A percentile compares a stretch with the other conserved stretches of the same genome.
Evolutionary conservation across 1,284 basidiomycete genomes (phyloP).

Genomic region (Tranzscheliella williamsii): DNA sequence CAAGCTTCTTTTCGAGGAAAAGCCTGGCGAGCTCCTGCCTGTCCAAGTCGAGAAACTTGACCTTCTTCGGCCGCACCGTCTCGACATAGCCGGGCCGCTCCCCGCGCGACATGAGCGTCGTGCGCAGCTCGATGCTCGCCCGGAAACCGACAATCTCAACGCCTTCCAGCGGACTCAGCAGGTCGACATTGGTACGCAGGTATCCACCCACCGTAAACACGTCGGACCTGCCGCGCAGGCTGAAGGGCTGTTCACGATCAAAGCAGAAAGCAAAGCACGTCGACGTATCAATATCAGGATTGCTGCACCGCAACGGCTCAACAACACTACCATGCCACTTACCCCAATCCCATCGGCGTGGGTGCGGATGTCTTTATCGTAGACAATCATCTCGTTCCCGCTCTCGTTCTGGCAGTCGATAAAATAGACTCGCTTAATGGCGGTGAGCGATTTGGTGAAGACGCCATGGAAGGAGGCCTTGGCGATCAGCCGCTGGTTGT

Average conservation of each 20-base stretch:
- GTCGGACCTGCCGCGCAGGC: conserved; percentile 9
- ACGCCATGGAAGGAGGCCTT: conserved; percentile 18
- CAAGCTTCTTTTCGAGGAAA: conserved; percentile 4
- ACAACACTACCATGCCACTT: no score
- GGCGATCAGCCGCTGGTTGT: conserved; percentile 20
- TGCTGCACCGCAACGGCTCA: no score
- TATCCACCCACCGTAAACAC: conserved; percentile 30
- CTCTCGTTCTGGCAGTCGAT: conserved; percentile 24
- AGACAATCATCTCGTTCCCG: conserved; percentile 24
- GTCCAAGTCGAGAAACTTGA: conserved; percentile 11
- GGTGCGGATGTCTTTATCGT: conserved; percentile 13
- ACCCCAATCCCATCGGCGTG: conserved; percentile 24
- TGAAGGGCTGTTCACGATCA: no score
- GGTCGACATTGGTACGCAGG: conserved; percentile 15
- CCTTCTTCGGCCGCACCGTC: conserved; percentile 5
- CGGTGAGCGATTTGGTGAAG: conserved; percentile 8
- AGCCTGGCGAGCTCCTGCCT: conserved; percentile 8
- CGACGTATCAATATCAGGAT: no score
- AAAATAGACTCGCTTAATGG: conserved; percentile 21
- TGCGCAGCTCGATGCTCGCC: conserved; percentile 6
- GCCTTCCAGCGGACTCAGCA: conserved; percentile 14
- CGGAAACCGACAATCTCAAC: conserved; percentile 9
- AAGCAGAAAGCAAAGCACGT: no score
- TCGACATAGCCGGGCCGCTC: conserved; percentile 9
- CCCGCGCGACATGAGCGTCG: conserved; percentile 9